A percentile compares a stretch with the other conserved stretches of the same genome.
phyloP scores from a whole-genome alignment of 202 grass and related monocot genomes.

The Digitaria exilis region DNA sequence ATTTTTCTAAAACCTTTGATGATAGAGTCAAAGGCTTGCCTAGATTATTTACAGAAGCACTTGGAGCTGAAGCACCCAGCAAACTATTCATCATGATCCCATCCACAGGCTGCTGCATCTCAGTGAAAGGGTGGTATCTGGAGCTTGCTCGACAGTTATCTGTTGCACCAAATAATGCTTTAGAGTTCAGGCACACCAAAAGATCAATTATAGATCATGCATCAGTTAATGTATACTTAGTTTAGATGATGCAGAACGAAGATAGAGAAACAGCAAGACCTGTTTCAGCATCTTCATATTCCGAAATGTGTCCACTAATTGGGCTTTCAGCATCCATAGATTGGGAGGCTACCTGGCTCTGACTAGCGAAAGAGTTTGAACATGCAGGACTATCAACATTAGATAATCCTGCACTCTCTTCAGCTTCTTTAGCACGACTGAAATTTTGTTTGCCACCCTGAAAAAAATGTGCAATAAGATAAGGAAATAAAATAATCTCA shows the following conservation, averaged over 20 bases:
- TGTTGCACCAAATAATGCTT: conserved; percentile 89
- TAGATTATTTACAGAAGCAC: conserved; percentile 66
- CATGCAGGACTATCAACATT: conserved; percentile 71
- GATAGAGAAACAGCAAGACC: conserved; percentile 73
- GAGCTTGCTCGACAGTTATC: conserved; percentile 88
- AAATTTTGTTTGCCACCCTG: conserved; percentile 90
- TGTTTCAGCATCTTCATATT: conserved; percentile 98
- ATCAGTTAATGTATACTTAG: conserved; percentile 54
- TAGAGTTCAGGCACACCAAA: conserved; percentile 89
- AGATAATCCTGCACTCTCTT: conserved; percentile 66
- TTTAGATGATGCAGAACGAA: conserved; percentile 68
- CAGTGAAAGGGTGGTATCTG: conserved; percentile 93
- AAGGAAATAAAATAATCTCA: conserved; percentile 20
- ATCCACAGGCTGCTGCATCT: conserved; percentile 93
- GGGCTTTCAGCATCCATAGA: conserved; percentile 85
- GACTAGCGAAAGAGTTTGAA: conserved; percentile 87
- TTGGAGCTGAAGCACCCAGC: conserved; percentile 49
- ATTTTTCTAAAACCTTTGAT: conserved; percentile 25
- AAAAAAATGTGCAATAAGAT: conserved; percentile 28
- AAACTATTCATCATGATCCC: conserved; percentile 66
- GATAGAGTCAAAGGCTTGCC: conserved; percentile 51
- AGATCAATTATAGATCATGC: conserved; percentile 64
- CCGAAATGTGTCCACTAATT: conserved; percentile 88
- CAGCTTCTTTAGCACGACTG: conserved; percentile 70
- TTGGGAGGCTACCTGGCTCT: conserved; percentile 80